Evolutionary conservation across 1,284 basidiomycete species (phyloP).

Genomic region (Crucibulum cyathiforme): DNA sequence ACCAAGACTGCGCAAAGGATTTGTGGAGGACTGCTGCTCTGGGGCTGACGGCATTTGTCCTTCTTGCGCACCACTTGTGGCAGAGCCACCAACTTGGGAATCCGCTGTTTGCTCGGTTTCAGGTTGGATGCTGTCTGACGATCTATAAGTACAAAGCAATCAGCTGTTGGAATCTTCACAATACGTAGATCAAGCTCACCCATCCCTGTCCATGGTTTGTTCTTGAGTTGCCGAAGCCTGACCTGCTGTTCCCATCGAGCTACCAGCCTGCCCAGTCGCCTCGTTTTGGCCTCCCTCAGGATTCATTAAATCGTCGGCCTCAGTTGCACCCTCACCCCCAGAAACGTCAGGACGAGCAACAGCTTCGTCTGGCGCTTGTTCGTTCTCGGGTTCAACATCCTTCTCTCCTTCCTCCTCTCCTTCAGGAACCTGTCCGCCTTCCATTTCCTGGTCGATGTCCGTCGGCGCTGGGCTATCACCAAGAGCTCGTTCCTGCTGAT

Average conservation of each 20-base stretch:
- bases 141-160: conserved; percentile 2
- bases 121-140: conserved; percentile 27
- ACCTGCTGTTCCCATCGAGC: conserved; percentile 32
- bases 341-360: conserved; percentile 48
- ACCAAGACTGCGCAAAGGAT: conserved; percentile 84
- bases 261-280: conserved; percentile 38
- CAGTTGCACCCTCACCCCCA: conserved; percentile 39
- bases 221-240: conserved; percentile 32
- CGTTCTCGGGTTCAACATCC: conserved; percentile 29
- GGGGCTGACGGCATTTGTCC: conserved; percentile 51
- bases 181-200: conserved; percentile 29
- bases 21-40: conserved; percentile 46
- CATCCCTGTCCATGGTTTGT: conserved; percentile 32
- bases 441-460: conserved; percentile 34
- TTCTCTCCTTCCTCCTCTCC: conserved; percentile 38
- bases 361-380: conserved; percentile 38
- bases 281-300: conserved; percentile 35
- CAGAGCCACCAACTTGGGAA: conserved; percentile 41
- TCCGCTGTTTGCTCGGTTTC: conserved; percentile 28
- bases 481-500: neutral
- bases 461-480: neutral
- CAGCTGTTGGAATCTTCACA: neutral
- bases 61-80: conserved; percentile 49
- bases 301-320: conserved; percentile 33
- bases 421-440: conserved; percentile 46